A percentile compares a stretch with the other conserved stretches of the same genome.
These are phyloP conservation scores for Pseudocercospora fijiensis DNA, from an alignment of 2,329 filamentous ascomycete genomes.

Conservation along the genomic window DNA sequence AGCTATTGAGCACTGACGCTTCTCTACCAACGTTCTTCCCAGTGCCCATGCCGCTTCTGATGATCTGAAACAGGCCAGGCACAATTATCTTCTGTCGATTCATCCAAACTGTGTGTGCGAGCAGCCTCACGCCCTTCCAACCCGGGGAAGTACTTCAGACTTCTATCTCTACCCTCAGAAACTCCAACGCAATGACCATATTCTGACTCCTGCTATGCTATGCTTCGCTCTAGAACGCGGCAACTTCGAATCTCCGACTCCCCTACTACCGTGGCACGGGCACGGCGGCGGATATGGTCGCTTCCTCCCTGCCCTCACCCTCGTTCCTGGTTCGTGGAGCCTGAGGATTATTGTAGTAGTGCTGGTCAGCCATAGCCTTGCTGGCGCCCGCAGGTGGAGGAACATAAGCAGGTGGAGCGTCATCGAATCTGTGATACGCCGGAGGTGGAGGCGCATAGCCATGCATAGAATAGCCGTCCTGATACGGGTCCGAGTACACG, in stretches of 20 bases:
- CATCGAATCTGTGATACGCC: conserved; percentile 36
- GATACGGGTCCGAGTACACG: conserved; percentile 23
- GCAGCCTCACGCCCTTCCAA: conserved; percentile 11
- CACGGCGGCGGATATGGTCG: conserved; percentile 16
- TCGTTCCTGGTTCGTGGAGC: conserved; percentile 18
- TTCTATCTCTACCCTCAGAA: conserved; percentile 11
- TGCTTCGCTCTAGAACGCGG: conserved; percentile 4
- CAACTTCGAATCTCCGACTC: conserved; percentile 3
- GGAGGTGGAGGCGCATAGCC: conserved; percentile 37
- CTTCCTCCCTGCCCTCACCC: conserved; percentile 23
- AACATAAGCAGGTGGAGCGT: conserved; percentile 39
- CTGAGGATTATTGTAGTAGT: conserved; percentile 17
- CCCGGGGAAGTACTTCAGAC: conserved; percentile 7
- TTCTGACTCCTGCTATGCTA: conserved; percentile 12
- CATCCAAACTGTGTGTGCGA: not conserved
- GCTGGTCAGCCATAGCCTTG: conserved; percentile 40
- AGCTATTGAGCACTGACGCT: conserved; percentile 1
- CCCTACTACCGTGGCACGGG: conserved; percentile 13
- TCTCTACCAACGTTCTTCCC: not conserved
- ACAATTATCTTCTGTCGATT: conserved; percentile 8
- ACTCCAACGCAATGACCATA: conserved; percentile 12
- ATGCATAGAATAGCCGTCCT: conserved; percentile 29
- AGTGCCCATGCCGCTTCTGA: conserved; percentile 6
- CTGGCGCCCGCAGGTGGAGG: conserved; percentile 36
- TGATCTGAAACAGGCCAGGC: conserved; percentile 6